Evolutionary conservation across 2,329 filamentous ascomycete species (phyloP), one percentile per base, ranked within the genome.

Genomic region (Colletotrichum spinosum): DNA sequence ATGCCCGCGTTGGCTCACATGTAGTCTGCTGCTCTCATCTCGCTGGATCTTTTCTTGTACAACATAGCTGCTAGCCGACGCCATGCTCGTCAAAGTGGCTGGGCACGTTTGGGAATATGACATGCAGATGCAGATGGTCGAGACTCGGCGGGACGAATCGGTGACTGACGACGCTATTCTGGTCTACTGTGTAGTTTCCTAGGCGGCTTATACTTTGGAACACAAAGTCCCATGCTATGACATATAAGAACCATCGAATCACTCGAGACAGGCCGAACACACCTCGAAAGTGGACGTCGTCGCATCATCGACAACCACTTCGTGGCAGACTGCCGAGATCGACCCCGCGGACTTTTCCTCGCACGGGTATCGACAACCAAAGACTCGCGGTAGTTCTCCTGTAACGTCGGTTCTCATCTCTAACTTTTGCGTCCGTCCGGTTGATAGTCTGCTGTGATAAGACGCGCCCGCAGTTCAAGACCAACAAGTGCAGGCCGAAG

Each of bases 41-140:
- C 61, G 42, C 49, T 55, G 42, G n/a, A 50, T 17, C 38, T 54
- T 64, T 17, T 64, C 55, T 53, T 64, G 61, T 4, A 64, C 35
- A 2, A 55, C 2, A 8, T 60, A 60, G 11, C 17, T 55, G 2
- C 33, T 49, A 9, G 55, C 44, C 9, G 41, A 34, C n/a, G 38
- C n/a, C 61, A 64, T 64, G 15, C 7, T 64, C 15, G 38, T 13
- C 37, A 9, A 4, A 37, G 53, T 45, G 8, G 11, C 11, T 13
- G n/a, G 11, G 15, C 44, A 9, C n/a, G 9, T 25, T 2, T 8
- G 4, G 25, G 7, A 46, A 42, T 2, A 42, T 8, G 6, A 7
- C 10, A 2, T 39, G 54, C 25, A 25, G 42, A 44, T 13, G 3
- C 25, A 25, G 13, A 44, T 13, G 3, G 25, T 44, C 9, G 13